A percentile compares a stretch with the other conserved stretches of the same genome.
Evolutionary conservation across 352 stramenopile genomes (phyloP).

Genomic region (Pythium rhizo-oryzae): DNA sequence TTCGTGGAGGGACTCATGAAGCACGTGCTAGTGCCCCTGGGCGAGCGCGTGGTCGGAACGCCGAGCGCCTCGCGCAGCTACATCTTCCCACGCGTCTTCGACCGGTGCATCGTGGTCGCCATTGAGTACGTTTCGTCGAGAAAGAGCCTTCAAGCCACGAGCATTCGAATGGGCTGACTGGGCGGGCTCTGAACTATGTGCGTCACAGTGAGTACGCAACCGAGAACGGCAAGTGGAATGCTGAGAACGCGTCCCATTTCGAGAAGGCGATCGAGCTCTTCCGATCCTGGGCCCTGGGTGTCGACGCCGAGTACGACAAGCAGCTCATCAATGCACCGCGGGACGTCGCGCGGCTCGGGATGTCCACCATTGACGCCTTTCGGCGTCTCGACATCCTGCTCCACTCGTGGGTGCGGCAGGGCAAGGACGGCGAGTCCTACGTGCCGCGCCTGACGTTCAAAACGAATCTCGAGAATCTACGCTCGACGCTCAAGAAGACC

Average conservation of each 20-base stretch:
- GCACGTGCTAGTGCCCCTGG: conserved; percentile 51
- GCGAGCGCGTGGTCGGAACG: conserved; percentile 38
- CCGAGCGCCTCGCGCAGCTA: conserved; percentile 48
- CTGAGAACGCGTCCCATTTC: conserved; percentile 43
- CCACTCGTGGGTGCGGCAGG: conserved; percentile 35
- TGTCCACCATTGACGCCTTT: conserved; percentile 33
- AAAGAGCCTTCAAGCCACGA: too few relatives aligned
- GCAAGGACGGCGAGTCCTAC: conserved; percentile 27
- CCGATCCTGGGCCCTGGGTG: conserved; percentile 45
- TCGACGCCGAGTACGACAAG: conserved; percentile 61
- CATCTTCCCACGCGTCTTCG: conserved; percentile 51
- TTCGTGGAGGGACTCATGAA: conserved; percentile 55
- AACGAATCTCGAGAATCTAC: conserved; percentile 30
- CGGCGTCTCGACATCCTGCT: conserved; percentile 42
- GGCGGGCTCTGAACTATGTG: neutral
- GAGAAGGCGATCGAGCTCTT: conserved; percentile 52
- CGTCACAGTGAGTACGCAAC: conserved; percentile 41
- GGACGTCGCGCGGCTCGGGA: conserved; percentile 14
- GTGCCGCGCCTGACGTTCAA: conserved; percentile 19
- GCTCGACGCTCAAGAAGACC: conserved; percentile 25
- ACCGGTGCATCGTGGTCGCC: conserved; percentile 55
- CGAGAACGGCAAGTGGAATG: conserved; percentile 48
- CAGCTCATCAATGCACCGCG: conserved; percentile 16
- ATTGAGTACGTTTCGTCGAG: conserved; percentile 45
- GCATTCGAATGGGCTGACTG: too few relatives aligned